Percentiles rank a stretch among this genome's conserved stretches.
Conservation (phyloP, 2,329 filamentous ascomycete genomes). For the Elsinoe arachidis region DNA sequence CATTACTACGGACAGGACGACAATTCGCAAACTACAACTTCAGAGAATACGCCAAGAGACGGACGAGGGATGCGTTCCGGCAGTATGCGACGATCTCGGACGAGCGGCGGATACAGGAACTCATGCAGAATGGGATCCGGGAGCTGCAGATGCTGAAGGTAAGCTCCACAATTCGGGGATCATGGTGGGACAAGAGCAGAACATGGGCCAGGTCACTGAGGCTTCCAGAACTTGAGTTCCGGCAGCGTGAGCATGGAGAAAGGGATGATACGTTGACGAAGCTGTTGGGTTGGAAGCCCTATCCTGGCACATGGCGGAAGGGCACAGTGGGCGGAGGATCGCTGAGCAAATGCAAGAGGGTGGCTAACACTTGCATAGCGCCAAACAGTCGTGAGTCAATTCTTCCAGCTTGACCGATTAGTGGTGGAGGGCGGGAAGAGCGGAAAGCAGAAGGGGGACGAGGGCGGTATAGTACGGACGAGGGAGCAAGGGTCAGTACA, state of each 20-base stretch:
- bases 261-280: neutral
- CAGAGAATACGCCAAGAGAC: constrained; percentile 86
- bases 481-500: constrained; percentile 65
- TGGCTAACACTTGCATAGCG: constrained; percentile 53
- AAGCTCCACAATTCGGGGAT: constrained; percentile 23
- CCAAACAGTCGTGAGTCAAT: constrained; percentile 90
- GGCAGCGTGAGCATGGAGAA: neutral
- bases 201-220: neutral
- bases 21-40: constrained; percentile 97
- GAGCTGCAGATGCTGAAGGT: constrained; percentile 90
- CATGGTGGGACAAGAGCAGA: neutral
- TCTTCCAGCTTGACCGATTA: constrained; percentile 83
- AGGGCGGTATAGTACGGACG: constrained; percentile 61
- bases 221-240: neutral
- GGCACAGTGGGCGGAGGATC: neutral
- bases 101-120: constrained; percentile 68
- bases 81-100: constrained; percentile 69
- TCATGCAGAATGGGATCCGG: constrained; percentile 79
- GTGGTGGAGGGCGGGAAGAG: constrained; percentile 84
- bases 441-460: constrained; percentile 61
- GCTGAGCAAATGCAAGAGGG: neutral
- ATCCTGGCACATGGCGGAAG: neutral
- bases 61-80: constrained; percentile 83
- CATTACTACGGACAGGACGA: constrained; percentile 72
- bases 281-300: neutral